A percentile compares a stretch with the other conserved stretches of the same genome.
Conservation (phyloP, 305 asterid species). For the Coffea humblotiana region DNA sequence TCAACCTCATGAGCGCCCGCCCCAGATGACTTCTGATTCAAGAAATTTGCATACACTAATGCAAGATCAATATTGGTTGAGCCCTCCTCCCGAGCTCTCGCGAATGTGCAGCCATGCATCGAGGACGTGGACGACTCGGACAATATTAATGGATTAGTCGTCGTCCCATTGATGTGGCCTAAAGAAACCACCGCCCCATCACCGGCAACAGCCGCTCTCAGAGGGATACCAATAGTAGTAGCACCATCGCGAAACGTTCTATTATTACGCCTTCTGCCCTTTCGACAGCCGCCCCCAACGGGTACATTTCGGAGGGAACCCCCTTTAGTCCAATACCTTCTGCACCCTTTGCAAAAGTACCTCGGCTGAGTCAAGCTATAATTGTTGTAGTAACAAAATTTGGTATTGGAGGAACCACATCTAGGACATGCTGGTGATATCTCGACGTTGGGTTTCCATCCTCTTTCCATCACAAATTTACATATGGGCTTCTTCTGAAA, state of each 20-base stretch:
- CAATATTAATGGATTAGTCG: conserved; percentile 4
- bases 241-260: conserved; percentile 21
- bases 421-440: conserved; percentile 62
- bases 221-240: background rate
- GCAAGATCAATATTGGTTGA: conserved; percentile 54
- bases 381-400: conserved; percentile 81
- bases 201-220: conserved; percentile 10
- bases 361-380: conserved; percentile 75
- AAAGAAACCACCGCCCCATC: conserved; percentile 14
- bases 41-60: conserved; percentile 56
- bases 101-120: conserved; percentile 8
- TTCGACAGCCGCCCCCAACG: conserved; percentile 67
- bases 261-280: conserved; percentile 36
- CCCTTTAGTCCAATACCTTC: conserved; percentile 80
- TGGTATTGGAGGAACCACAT: conserved; percentile 70
- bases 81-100: background rate
- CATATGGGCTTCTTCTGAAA: conserved; percentile 18
- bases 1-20: background rate
- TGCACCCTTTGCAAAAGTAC: conserved; percentile 67
- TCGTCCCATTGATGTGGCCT: background rate
- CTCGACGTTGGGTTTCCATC: conserved; percentile 51
- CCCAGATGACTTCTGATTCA: conserved; percentile 33
- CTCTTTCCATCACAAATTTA: conserved; percentile 47
- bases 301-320: conserved; percentile 78
- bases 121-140: background rate